Base-by-base conservation (phyloP, 495 filamentous ascomycete species). In the Astrothelium macrocarpum region DNA sequence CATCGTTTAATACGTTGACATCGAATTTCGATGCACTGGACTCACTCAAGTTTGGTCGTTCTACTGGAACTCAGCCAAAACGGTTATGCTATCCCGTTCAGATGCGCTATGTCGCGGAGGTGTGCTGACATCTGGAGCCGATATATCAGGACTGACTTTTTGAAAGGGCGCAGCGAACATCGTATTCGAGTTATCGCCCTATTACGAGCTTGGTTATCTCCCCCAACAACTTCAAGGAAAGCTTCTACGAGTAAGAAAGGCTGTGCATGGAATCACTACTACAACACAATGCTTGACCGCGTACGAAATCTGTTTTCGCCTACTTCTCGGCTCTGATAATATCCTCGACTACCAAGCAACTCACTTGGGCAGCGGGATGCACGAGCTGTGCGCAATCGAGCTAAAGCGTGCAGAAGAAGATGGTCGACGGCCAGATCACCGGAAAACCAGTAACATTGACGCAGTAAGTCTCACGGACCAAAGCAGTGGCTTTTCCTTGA, bases 201-300 rank as follows among this genome's bases (percentile, higher is more conserved):
- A 0, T 0, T 5, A 12, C 18, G 28, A 39, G 23, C 25, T 20
- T 28, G 20, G 56, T 0, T 42, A 14, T 16, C 63, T 70, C 28
- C 68, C 66, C 1, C 0, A 34, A 4, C 12, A 31, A 10, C 25
- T 70, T 10, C 16, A 59, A 46, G 43, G 59, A 11, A 64, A 64
- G 25, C 58, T 71, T 18, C 61, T 71, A 4, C 59, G 69, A n/a
- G 29, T 71, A 7, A 61, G 66, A 9, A 71, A 71, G 59, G 36
- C 63, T 18, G 29, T 65, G 20, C 28, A 29, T 10, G 45, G 59
- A 25, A 59, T 53, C 10, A 39, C 59, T 14, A 60, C 20, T 26
- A 58, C 63, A 11, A 2, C 11, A 11, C 42, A 65, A 18, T 59
- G 58, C n/a, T 43, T 60, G 16, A 2, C 2, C 2, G 32, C 56